A percentile compares a stretch with the other conserved stretches of the same genome.
Conservation (phyloP, 2,329 filamentous ascomycete species). For the Coniochaeta prunicola region DNA sequence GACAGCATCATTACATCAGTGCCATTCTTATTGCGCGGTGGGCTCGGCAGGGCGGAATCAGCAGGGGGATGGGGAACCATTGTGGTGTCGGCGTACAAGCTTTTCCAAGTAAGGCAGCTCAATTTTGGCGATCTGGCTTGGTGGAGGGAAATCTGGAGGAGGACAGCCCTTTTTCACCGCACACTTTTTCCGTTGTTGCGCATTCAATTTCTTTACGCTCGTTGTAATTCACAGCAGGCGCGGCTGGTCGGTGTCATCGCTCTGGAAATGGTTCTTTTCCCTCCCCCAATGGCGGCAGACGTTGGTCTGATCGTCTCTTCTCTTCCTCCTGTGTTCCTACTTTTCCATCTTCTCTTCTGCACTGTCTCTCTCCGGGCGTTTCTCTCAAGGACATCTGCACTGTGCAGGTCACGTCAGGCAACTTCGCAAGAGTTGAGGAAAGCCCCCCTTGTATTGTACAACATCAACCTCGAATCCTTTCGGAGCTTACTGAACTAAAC, state of each 20-base stretch:
- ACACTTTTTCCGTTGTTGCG: conserved; percentile 17
- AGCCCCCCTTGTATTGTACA: neutral
- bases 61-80: neutral
- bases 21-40: neutral
- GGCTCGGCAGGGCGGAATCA: neutral
- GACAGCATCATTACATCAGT: neutral
- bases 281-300: neutral
- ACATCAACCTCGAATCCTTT: neutral
- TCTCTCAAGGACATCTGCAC: neutral
- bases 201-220: conserved; percentile 41
- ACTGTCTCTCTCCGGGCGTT: neutral
- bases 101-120: neutral
- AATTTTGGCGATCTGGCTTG: neutral
- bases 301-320: neutral
- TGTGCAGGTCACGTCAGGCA: neutral
- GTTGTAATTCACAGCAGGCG: conserved; percentile 35
- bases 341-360: neutral
- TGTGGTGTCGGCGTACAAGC: neutral
- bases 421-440: neutral
- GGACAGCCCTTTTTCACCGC: conserved; percentile 9
- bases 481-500: neutral
- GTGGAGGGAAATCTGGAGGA: conserved; percentile 4
- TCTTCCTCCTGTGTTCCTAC: neutral
- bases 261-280: conserved; percentile 2
- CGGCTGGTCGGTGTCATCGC: conserved; percentile 7